A percentile compares a stretch with the other conserved stretches of the same genome.
These are phyloP conservation scores for Lepidium didymum DNA, from an alignment of 345 rosid genomes.

Conservation along the genomic window DNA sequence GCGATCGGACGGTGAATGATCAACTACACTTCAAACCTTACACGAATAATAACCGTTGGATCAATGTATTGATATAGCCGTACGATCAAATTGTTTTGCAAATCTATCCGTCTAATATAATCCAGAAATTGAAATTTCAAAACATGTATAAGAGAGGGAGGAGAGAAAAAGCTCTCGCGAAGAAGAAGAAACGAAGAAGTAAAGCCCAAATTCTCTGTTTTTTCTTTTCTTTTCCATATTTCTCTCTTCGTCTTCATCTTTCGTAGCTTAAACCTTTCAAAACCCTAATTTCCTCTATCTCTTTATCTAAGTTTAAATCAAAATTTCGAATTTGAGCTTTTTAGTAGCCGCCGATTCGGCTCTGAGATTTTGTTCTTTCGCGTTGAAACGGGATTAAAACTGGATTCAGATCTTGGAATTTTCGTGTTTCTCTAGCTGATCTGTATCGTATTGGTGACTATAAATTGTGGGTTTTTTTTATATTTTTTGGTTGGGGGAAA, in stretches of 20 bases:
- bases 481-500: background rate
- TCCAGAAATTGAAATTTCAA: slow-evolving; percentile 73
- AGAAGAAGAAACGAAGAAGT: slow-evolving; percentile 31
- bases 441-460: background rate
- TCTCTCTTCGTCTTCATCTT: background rate
- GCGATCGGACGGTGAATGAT: slow-evolving; percentile 43
- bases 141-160: slow-evolving; percentile 82
- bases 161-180: slow-evolving; percentile 14
- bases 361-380: slow-evolving; percentile 12
- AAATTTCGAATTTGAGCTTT: slow-evolving; percentile 26
- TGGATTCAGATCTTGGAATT: slow-evolving; percentile 39
- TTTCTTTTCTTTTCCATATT: background rate
- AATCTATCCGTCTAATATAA: slow-evolving; percentile 64
- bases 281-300: slow-evolving; percentile 12
- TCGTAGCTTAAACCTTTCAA: slow-evolving; percentile 13
- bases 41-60: slow-evolving; percentile 58
- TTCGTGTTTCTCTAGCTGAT: slow-evolving; percentile 17
- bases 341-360: slow-evolving; percentile 13
- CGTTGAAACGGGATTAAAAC: background rate
- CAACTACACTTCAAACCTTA: slow-evolving; percentile 14
- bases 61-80: slow-evolving; percentile 26
- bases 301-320: background rate
- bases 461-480: background rate
- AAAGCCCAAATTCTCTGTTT: slow-evolving; percentile 20
- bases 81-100: slow-evolving; percentile 29